Evolutionary conservation across 1,139 yeast species (phyloP).

Genomic region (Yamadazyma jaroonii): DNA sequence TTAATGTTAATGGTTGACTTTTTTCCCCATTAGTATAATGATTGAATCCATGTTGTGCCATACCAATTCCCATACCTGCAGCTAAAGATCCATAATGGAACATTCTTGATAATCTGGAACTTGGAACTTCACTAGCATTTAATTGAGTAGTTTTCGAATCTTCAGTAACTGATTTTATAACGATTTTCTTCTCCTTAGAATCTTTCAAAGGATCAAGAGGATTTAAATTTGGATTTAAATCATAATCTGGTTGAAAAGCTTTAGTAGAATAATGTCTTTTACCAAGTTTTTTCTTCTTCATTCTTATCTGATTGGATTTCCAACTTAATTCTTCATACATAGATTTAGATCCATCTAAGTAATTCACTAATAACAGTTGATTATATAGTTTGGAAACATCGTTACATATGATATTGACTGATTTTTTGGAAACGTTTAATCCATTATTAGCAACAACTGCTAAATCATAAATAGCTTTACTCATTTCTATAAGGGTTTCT

Average conservation of each 20-base stretch:
- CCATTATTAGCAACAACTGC: slow-evolving; percentile 6
- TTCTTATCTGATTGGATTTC: neutral
- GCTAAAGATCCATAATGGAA: slow-evolving; percentile 94
- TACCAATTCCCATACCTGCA: slow-evolving; percentile 86
- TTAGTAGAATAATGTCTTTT: slow-evolving; percentile 14
- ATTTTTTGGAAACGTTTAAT: slow-evolving; percentile 1
- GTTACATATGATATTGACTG: neutral
- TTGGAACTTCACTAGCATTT: slow-evolving; percentile 68
- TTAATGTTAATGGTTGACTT: slow-evolving; percentile 43
- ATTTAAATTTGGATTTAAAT: slow-evolving; percentile 9
- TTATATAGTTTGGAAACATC: neutral
- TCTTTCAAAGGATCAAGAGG: slow-evolving; percentile 7
- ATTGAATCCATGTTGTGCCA: slow-evolving; percentile 73
- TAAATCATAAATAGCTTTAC: slow-evolving; percentile 6
- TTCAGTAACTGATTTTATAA: slow-evolving; percentile 10
- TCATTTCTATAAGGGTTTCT: slow-evolving; percentile 5
- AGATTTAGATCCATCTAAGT: slow-evolving; percentile 1
- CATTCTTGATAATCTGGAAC: slow-evolving; percentile 78
- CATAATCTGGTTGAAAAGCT: slow-evolving; percentile 8
- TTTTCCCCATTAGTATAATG: slow-evolving; percentile 56
- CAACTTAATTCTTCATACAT: slow-evolving; percentile 5
- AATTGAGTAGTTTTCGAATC: slow-evolving; percentile 6
- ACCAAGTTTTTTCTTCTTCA: neutral
- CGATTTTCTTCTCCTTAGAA: slow-evolving; percentile 1
- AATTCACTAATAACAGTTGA: slow-evolving; percentile 1